Evolutionary conservation across 2,329 filamentous ascomycete species (phyloP).

Genomic region (Macrophomina pseudophaseolina): DNA sequence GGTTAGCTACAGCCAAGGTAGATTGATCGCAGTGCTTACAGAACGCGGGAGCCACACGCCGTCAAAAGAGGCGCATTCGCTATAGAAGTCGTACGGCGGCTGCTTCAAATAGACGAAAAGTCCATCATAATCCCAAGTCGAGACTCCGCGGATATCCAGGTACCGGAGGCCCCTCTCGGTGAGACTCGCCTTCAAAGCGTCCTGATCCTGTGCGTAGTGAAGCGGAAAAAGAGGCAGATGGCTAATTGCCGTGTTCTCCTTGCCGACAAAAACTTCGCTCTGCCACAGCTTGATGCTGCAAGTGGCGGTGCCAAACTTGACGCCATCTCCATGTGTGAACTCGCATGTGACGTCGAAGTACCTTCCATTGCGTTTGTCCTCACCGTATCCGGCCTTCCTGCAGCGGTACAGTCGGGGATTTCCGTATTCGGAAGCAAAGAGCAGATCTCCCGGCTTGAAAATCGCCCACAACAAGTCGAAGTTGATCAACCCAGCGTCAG

Average conservation of each 20-base stretch:
- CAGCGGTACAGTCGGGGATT: conserved; percentile 39
- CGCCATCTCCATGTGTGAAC: conserved; percentile 44
- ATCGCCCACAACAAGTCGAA: conserved; percentile 32
- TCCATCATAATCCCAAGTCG: conserved; percentile 32
- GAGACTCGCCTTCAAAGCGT: conserved; percentile 27
- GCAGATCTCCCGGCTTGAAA: conserved; percentile 35
- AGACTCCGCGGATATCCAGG: conserved; percentile 28
- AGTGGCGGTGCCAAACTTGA: conserved; percentile 32
- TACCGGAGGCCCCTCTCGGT: conserved; percentile 30
- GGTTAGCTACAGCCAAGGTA: no score
- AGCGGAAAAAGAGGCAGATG: conserved; percentile 25
- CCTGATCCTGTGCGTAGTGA: conserved; percentile 18
- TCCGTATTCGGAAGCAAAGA: conserved; percentile 36
- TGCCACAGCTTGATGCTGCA: conserved; percentile 28
- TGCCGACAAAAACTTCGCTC: conserved; percentile 28
- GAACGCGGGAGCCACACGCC: conserved; percentile 30
- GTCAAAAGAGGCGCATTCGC: conserved; percentile 27
- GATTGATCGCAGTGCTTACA: background rate
- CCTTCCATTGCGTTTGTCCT: conserved; percentile 31
- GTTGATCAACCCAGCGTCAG: conserved; percentile 29
- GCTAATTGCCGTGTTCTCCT: conserved; percentile 24
- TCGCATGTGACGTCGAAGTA: conserved; percentile 35
- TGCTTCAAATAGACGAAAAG: conserved; percentile 31
- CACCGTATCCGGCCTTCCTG: conserved; percentile 36
- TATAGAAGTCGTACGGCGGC: conserved; percentile 31